Conservation (phyloP, 2,329 filamentous ascomycete genomes). For the Colletotrichum cuscutae region DNA sequence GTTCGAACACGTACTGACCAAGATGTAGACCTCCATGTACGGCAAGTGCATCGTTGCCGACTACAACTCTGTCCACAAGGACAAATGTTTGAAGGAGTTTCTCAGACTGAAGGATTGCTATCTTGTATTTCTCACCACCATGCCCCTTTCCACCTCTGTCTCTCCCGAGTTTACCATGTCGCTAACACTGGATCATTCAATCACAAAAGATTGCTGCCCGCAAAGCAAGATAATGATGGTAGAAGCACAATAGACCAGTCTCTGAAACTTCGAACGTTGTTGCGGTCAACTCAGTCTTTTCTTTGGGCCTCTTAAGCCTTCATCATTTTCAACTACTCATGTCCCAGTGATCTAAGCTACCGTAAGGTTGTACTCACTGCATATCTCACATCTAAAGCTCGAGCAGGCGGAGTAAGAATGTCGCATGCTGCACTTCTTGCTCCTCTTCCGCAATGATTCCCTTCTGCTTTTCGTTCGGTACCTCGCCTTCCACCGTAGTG, state of each 20-base stretch:
- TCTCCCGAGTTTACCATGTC: background rate
- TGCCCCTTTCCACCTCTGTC: background rate
- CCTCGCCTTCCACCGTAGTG: conserved; percentile 37
- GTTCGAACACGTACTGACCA: background rate
- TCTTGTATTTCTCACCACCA: conserved; percentile 65
- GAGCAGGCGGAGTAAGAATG: conserved; percentile 79
- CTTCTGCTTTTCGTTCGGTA: conserved; percentile 24
- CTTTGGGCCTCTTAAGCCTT: background rate
- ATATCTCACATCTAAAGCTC: conserved; percentile 63
- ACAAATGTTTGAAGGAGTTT: conserved; percentile 90
- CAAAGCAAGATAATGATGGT: conserved; percentile 6
- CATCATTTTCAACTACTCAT: background rate
- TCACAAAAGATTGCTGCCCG: conserved; percentile 29
- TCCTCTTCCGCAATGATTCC: conserved; percentile 81
- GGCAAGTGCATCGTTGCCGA: conserved; percentile 92
- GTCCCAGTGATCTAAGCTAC: background rate
- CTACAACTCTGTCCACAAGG: conserved; percentile 89
- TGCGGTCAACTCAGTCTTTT: background rate
- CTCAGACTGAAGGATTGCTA: conserved; percentile 88
- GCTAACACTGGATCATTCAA: background rate
- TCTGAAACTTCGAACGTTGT: background rate
- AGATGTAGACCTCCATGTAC: conserved; percentile 79
- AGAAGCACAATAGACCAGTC: background rate
- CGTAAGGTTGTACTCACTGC: background rate
- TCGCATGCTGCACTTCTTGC: conserved; percentile 86